A percentile compares a stretch with the other conserved stretches of the same genome.
These are phyloP conservation scores for Pythium phragmiticola DNA, from an alignment of 352 stramenopile species.

Conservation along the genomic window DNA sequence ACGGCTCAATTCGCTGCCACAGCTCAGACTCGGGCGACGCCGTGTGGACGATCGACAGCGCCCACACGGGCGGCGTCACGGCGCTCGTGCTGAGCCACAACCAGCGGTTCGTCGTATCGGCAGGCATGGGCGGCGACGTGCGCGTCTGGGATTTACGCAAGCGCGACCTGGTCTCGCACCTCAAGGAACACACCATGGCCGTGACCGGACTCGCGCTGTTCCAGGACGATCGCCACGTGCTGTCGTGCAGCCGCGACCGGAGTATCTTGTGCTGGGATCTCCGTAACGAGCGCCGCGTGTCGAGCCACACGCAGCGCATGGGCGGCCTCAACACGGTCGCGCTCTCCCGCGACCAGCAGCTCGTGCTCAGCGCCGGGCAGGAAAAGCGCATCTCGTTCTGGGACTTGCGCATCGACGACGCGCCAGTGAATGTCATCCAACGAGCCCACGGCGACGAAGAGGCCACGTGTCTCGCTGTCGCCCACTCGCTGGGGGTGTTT, in stretches of 20 bases:
- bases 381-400: conserved; percentile 93
- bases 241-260: conserved; percentile 88
- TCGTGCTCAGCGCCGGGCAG: conserved; percentile 90
- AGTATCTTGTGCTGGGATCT: conserved; percentile 94
- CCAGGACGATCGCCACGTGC: conserved; percentile 87
- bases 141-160: conserved; percentile 93
- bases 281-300: conserved; percentile 79
- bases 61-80: conserved; percentile 88
- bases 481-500: conserved; percentile 79
- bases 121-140: conserved; percentile 83
- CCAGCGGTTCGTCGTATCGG: conserved; percentile 83
- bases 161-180: conserved; percentile 86
- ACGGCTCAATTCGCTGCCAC: conserved; percentile 88
- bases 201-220: conserved; percentile 88
- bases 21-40: conserved; percentile 76
- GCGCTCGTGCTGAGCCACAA: conserved; percentile 90
- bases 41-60: conserved; percentile 90
- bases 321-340: conserved; percentile 91
- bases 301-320: conserved; percentile 91
- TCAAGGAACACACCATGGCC: conserved; percentile 91
- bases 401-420: conserved; percentile 87
- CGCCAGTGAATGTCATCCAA: conserved; percentile 75
- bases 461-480: conserved; percentile 87
- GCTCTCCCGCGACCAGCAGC: conserved; percentile 82
- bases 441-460: conserved; percentile 75